These are phyloP conservation scores for Flammula alnicola DNA, from an alignment of 1,284 basidiomycete species.

Conservation along the genomic window DNA sequence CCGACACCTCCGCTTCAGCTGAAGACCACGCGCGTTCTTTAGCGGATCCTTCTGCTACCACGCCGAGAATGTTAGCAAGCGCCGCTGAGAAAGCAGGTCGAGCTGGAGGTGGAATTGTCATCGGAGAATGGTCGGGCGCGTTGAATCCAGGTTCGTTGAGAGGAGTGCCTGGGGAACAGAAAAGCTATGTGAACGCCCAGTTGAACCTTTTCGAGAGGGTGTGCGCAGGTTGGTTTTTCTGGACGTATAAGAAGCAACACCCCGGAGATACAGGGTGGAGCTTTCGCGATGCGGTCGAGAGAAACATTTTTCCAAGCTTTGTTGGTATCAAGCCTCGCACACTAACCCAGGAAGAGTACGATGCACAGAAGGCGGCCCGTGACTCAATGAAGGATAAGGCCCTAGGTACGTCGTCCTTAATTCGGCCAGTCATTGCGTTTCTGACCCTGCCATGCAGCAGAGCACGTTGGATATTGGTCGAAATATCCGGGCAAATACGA, in stretches of 20 bases:
- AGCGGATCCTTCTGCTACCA: constrained; percentile 43
- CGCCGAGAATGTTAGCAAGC: constrained; percentile 46
- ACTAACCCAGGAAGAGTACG: not conserved
- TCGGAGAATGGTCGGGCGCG: constrained; percentile 88
- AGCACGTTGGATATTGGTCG: constrained; percentile 65
- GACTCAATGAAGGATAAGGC: constrained; percentile 35
- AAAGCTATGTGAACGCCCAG: constrained; percentile 68
- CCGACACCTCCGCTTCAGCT: constrained; percentile 63
- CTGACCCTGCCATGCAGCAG: constrained; percentile 36
- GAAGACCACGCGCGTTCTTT: constrained; percentile 59
- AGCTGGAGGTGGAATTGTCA: constrained; percentile 63
- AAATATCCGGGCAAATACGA: constrained; percentile 57
- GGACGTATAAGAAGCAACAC: constrained; percentile 84
- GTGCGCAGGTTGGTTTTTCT: constrained; percentile 85
- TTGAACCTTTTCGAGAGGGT: constrained; percentile 67
- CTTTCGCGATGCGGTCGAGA: constrained; percentile 69
- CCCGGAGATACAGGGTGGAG: constrained; percentile 80
- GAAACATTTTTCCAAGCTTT: constrained; percentile 61
- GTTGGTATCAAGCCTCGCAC: constrained; percentile 29
- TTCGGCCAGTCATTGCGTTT: constrained; percentile 9
- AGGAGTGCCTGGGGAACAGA: constrained; percentile 50
- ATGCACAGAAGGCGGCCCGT: constrained; percentile 35
- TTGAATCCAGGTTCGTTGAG: constrained; percentile 72
- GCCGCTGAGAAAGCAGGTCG: constrained; percentile 49
- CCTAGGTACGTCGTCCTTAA: constrained; percentile 8